phyloP scores from a whole-genome alignment of 768 basidiomycete genomes.

The Tephrocybe sp. region DNA sequence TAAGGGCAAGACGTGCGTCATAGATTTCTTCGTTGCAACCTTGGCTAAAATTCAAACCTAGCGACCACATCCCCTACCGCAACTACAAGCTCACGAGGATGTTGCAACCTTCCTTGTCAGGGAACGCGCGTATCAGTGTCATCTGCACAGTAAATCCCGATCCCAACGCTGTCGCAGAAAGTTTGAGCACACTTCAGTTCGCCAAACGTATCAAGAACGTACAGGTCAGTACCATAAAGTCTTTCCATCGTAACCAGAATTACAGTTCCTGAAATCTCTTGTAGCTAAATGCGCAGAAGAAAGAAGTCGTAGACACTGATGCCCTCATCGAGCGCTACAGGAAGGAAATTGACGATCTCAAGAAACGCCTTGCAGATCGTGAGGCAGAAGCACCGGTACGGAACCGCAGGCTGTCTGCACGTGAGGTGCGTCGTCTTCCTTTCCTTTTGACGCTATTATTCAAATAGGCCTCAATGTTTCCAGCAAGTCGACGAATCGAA shows the following conservation, averaged over 20 bases:
- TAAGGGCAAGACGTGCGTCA: slow-evolving; percentile 64
- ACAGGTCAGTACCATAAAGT: slow-evolving; percentile 41
- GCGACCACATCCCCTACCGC: slow-evolving; percentile 91
- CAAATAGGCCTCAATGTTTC: neutral
- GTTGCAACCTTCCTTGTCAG: slow-evolving; percentile 91
- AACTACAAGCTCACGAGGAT: slow-evolving; percentile 95
- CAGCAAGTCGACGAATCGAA: slow-evolving; percentile 84
- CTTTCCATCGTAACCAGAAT: neutral
- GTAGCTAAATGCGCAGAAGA: slow-evolving; percentile 86
- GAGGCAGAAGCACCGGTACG: slow-evolving; percentile 59
- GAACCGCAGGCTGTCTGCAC: slow-evolving; percentile 46
- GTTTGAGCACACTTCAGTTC: slow-evolving; percentile 85
- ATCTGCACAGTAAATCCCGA: slow-evolving; percentile 96
- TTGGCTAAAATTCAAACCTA: slow-evolving; percentile 20
- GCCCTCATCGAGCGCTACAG: slow-evolving; percentile 92
- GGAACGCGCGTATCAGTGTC: slow-evolving; percentile 94
- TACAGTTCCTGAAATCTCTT: neutral
- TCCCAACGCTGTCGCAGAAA: slow-evolving; percentile 72
- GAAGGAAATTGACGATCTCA: slow-evolving; percentile 91
- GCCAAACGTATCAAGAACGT: slow-evolving; percentile 91
- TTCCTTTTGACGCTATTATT: neutral
- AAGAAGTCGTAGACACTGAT: slow-evolving; percentile 90
- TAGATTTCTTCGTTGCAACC: neutral
- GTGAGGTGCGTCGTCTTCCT: slow-evolving; percentile 35
- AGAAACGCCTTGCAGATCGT: slow-evolving; percentile 63